Percentiles rank a stretch among this genome's conserved stretches.
Evolutionary conservation across 495 filamentous ascomycete species (phyloP).

Genomic region (Penicillium desertorum): DNA sequence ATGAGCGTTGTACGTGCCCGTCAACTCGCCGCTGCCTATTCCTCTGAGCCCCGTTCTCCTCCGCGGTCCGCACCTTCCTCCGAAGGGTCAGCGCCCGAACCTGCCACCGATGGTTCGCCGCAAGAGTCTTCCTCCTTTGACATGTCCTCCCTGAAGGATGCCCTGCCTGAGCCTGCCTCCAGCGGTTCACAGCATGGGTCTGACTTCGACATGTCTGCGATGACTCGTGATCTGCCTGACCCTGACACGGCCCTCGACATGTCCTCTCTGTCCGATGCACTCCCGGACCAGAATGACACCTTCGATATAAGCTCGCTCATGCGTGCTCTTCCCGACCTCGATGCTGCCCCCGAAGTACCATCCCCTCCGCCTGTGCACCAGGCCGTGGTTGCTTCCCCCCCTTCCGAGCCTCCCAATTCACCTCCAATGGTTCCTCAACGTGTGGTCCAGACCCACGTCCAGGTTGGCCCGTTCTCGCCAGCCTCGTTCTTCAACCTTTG

Average conservation of each 20-base stretch:
- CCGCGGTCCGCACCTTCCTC: neutral
- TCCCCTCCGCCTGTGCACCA: neutral
- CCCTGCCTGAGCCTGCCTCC: neutral
- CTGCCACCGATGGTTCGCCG: neutral
- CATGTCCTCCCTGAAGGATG: neutral
- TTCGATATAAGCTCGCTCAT: neutral
- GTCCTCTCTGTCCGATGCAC: neutral
- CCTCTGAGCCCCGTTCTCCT: neutral
- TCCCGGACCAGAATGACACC: neutral
- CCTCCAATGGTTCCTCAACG: neutral
- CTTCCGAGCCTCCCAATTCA: neutral
- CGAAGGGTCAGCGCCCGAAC: neutral
- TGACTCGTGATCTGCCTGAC: neutral
- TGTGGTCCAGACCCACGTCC: constrained; percentile 1
- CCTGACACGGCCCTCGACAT: neutral
- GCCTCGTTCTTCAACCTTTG: neutral
- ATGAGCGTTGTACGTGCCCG: neutral
- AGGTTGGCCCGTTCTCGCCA: neutral
- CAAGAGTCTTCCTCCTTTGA: neutral
- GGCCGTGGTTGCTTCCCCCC: neutral
- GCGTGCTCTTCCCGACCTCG: neutral
- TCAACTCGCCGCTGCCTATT: neutral
- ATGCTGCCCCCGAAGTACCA: neutral
- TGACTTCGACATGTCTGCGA: neutral
- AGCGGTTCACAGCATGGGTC: neutral